Conservation (phyloP, 2,329 filamentous ascomycete genomes). For the Cyanodermella asteris region DNA sequence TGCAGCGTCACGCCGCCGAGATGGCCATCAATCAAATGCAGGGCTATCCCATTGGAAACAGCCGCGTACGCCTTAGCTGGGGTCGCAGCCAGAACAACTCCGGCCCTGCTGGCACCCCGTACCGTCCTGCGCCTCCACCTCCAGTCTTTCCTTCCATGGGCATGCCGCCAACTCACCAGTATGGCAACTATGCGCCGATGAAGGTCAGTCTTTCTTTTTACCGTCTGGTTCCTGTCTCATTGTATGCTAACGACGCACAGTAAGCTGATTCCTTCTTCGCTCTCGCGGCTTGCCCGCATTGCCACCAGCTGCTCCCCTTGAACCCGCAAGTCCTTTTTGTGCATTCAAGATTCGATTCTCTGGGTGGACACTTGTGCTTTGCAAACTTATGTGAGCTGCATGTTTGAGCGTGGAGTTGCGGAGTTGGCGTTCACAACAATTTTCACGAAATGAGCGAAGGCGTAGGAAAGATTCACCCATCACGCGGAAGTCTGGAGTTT, state of each 20-base stretch:
- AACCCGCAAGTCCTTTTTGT: no score
- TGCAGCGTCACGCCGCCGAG: conserved; percentile 93
- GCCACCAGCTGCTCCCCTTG: no score
- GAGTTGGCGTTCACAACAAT: no score
- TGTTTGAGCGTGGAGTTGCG: no score
- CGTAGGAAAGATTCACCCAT: no score
- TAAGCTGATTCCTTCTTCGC: conserved; percentile 7
- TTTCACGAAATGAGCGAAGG: no score
- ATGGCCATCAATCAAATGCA: conserved; percentile 99
- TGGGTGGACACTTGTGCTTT: no score
- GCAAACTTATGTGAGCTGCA: no score
- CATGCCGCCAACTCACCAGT: conserved; percentile 41
- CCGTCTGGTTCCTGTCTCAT: neutral
- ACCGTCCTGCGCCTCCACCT: conserved; percentile 74
- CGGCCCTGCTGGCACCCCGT: conserved; percentile 81
- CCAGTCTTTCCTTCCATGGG: conserved; percentile 51
- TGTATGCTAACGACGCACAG: conserved; percentile 4
- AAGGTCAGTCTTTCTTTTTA: conserved; percentile 27
- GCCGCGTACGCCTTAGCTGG: conserved; percentile 91
- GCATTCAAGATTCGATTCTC: no score
- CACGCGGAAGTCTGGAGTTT: no score
- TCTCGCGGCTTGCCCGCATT: conserved; percentile 3
- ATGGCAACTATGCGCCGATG: conserved; percentile 44
- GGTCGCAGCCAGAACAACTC: conserved; percentile 98
- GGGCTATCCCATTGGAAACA: conserved; percentile 97